Evolutionary conservation across 2,329 filamentous ascomycete species (phyloP), one percentile per base, ranked within the genome.

Genomic region (Beauveria bassiana): DNA sequence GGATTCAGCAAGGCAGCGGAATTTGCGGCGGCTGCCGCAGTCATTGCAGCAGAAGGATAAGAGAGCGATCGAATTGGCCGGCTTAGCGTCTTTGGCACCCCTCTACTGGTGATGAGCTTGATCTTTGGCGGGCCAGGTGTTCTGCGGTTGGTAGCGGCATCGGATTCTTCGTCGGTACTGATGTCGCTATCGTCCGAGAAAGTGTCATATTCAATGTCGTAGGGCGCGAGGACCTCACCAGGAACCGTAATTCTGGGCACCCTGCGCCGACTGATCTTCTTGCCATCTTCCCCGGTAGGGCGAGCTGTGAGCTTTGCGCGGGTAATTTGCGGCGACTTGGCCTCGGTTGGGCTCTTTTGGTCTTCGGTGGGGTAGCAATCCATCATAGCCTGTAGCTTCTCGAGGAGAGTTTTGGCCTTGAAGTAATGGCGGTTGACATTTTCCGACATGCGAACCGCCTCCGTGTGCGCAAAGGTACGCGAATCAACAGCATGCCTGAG

Each of bases 151-250:
- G 73, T 69, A 3, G 73, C 72, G 2, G 75, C 70, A 20, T 80
- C 76, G 5, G 77, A 74, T 34, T 82, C 80, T 9, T 80, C 78
- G 24, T 80, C 80, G 2, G 79, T 81, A 69, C 79, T 82, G 45
- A 79, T 78, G 22, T 83, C 81, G 65, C 77, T 81, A 16, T 79
- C 78, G 24, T 80, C 81, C 52, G 75, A 82, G 62, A 80, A 84
- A 0, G 79, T 77, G 57, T 86, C 83, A 69, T 85, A 86, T 62
- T 86, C 83, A 26, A 87, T 72, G 61, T 88, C 85, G 67, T 86
- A 87, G 0, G 85, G 85, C 1, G 85, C 84, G 52, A 87, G 75
- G 9, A 88, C 85, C 69, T 88, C 85, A 50, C 85, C 85, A 1
- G 85, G 85, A 12, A 88, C 84, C 1, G 84, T 87, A 51, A 88